phyloP scores from a whole-genome alignment of 106 monocot species.

The Posidonia australis region DNA sequence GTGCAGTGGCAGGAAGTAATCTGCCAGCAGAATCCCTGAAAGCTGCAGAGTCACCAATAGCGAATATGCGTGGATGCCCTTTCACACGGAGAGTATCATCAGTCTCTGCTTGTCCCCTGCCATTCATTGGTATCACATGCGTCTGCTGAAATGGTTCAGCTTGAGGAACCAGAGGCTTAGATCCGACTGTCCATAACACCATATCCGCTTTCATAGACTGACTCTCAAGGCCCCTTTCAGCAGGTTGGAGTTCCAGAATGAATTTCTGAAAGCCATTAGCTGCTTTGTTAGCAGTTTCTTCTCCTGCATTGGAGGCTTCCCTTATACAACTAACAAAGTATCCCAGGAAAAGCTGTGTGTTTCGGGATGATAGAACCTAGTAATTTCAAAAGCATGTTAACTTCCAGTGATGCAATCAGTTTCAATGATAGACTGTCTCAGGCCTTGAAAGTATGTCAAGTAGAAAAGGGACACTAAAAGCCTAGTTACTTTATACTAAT shows the following conservation, averaged over 20 bases:
- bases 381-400: neutral
- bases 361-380: conserved; percentile 79
- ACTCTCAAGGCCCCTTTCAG: conserved; percentile 59
- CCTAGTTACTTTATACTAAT: too few species aligned
- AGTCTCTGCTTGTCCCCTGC: conserved; percentile 73
- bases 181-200: conserved; percentile 92
- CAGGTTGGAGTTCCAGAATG: conserved; percentile 77
- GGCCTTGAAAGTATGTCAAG: too few species aligned
- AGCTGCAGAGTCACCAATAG: conserved; percentile 93
- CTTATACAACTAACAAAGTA: conserved; percentile 70
- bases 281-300: conserved; percentile 8
- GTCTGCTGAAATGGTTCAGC: conserved; percentile 34
- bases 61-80: conserved; percentile 91
- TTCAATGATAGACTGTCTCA: too few species aligned
- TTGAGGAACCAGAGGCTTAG: conserved; percentile 53
- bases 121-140: conserved; percentile 50
- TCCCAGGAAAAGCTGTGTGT: conserved; percentile 65
- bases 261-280: conserved; percentile 24
- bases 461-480: too few species aligned
- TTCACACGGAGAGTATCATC: conserved; percentile 90
- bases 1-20: conserved; percentile 84
- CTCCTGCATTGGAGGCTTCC: conserved; percentile 11
- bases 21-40: conserved; percentile 67
- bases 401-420: neutral
- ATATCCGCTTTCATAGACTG: conserved; percentile 66